These are phyloP conservation scores for Gloeopeniophorella convolvens DNA, from an alignment of 768 basidiomycete species.

Conservation along the genomic window DNA sequence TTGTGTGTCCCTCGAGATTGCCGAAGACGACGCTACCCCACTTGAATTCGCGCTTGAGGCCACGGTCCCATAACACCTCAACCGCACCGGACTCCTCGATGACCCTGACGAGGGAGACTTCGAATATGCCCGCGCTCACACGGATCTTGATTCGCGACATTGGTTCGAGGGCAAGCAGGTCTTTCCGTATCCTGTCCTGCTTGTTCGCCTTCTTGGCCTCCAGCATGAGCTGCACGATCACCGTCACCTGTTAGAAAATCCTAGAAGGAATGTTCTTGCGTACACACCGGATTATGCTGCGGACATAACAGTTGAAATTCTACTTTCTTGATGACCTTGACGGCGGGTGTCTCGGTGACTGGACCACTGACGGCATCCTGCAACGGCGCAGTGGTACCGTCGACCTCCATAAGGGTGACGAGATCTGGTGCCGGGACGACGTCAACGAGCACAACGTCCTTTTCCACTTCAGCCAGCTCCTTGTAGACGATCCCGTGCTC, in stretches of 20 bases:
- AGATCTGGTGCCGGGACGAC: constrained; percentile 5
- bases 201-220: constrained; percentile 71
- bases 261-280: too few relatives aligned
- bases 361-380: constrained; percentile 5
- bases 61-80: constrained; percentile 77
- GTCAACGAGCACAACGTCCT: constrained; percentile 69
- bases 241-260: neutral
- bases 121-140: constrained; percentile 77
- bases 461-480: constrained; percentile 66
- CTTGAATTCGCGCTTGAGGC: constrained; percentile 69
- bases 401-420: constrained; percentile 30
- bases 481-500: constrained; percentile 50
- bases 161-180: constrained; percentile 60
- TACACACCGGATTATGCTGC: constrained; percentile 88
- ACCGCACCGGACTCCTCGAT: constrained; percentile 64
- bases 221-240: constrained; percentile 50
- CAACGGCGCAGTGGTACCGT: constrained; percentile 11
- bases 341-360: constrained; percentile 28
- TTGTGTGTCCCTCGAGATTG: constrained; percentile 54
- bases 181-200: constrained; percentile 63
- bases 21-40: constrained; percentile 79
- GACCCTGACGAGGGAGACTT: constrained; percentile 71
- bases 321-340: constrained; percentile 68
- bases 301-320: constrained; percentile 75
- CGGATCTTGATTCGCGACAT: constrained; percentile 81